A percentile compares a stretch with the other conserved stretches of the same genome.
Evolutionary conservation across 257 asterid species (phyloP).

Genomic region (Salvia splendens): DNA sequence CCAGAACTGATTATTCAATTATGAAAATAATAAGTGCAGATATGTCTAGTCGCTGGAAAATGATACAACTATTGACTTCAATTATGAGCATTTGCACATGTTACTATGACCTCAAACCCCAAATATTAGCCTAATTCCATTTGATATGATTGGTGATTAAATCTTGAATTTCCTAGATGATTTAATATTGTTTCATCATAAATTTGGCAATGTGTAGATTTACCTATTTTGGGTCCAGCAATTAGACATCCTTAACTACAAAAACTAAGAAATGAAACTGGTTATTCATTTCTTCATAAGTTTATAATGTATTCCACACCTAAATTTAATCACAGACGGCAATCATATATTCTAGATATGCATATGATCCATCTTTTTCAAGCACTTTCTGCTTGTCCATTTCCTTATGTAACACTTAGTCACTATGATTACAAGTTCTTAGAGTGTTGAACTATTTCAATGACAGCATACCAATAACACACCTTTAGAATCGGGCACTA

Average conservation of each 20-base stretch:
- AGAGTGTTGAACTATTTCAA: background rate
- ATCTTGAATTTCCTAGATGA: background rate
- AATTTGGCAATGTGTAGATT: too few relatives aligned
- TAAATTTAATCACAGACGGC: conserved; percentile 21
- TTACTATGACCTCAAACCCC: background rate
- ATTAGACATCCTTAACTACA: background rate
- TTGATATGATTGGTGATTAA: background rate
- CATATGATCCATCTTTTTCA: conserved; percentile 27
- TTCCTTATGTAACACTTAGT: background rate
- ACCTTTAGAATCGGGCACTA: background rate
- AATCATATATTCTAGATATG: conserved; percentile 22
- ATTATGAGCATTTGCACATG: background rate
- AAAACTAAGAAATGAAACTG: conserved; percentile 1
- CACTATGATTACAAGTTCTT: background rate
- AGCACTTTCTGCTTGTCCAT: conserved; percentile 20
- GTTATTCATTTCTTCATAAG: background rate
- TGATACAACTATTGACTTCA: conserved; percentile 14
- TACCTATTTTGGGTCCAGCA: too few relatives aligned
- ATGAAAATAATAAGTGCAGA: background rate
- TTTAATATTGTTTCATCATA: background rate
- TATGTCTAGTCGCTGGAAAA: conserved; percentile 12
- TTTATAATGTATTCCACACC: conserved; percentile 8
- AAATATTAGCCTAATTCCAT: background rate
- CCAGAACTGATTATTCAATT: background rate
- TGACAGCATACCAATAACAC: conserved; percentile 8